phyloP scores from a whole-genome alignment of 2,329 filamentous ascomycete species.

The Fusarium pseudoanthophilum region DNA sequence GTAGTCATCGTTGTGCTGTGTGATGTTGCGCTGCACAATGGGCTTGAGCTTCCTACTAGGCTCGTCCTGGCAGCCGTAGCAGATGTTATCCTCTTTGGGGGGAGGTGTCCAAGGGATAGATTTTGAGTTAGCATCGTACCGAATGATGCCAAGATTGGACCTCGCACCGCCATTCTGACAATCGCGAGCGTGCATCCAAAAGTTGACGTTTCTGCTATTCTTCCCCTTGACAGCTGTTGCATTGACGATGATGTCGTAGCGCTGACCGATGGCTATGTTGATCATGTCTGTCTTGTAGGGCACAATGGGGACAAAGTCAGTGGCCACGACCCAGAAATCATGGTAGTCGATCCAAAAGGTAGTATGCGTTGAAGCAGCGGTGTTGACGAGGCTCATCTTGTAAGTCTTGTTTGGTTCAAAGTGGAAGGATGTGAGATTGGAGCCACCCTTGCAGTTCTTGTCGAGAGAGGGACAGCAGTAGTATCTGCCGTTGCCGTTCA shows the following conservation, averaged over 20 bases:
- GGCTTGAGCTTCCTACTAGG: background rate
- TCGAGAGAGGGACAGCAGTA: background rate
- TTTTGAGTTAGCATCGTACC: background rate
- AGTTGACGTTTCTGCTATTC: background rate
- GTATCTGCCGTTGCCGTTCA: background rate
- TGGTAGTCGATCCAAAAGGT: slow-evolving; percentile 3
- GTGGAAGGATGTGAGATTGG: background rate
- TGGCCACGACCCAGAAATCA: background rate
- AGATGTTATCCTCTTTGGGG: background rate
- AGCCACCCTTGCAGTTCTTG: background rate
- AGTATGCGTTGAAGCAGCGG: background rate
- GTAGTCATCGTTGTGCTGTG: background rate
- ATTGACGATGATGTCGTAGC: background rate
- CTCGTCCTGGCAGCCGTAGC: background rate
- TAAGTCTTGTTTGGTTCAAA: background rate
- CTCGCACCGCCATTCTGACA: background rate
- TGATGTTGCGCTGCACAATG: background rate
- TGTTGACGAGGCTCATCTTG: slow-evolving; percentile 4
- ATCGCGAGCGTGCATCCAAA: slow-evolving; percentile 6
- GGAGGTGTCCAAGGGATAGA: slow-evolving; percentile 3
- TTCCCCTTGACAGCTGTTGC: background rate
- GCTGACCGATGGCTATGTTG: background rate
- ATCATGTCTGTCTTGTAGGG: background rate
- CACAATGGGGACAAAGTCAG: slow-evolving; percentile 4
- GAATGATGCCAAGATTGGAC: background rate